These are phyloP conservation scores for Xylariaceae sp. DNA, from an alignment of 2,329 filamentous ascomycete species.

Conservation along the genomic window DNA sequence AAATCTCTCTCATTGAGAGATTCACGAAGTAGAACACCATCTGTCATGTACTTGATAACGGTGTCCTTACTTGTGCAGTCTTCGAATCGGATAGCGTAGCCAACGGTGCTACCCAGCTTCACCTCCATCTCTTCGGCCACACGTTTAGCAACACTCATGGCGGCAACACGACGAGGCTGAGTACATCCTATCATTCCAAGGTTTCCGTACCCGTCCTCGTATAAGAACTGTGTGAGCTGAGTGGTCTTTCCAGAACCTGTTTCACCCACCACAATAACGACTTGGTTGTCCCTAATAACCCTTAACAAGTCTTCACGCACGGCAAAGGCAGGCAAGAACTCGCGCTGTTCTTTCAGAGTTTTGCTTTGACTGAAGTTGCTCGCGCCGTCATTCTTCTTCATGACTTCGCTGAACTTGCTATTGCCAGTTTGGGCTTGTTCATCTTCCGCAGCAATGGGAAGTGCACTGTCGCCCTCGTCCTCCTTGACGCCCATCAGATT, in stretches of 20 bases:
- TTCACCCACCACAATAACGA: constrained; percentile 93
- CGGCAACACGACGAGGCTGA: constrained; percentile 90
- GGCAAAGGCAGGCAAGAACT: constrained; percentile 91
- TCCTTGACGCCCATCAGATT: constrained; percentile 96
- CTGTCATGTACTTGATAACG: constrained; percentile 98
- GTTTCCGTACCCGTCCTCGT: constrained; percentile 90
- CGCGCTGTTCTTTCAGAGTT: constrained; percentile 80
- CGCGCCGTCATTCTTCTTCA: constrained; percentile 81
- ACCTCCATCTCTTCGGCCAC: constrained; percentile 99
- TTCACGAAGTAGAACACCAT: constrained; percentile 88
- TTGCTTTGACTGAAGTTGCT: constrained; percentile 94
- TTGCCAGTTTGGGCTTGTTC: constrained; percentile 56
- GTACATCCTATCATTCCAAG: constrained; percentile 92
- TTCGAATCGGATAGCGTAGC: constrained; percentile 97
- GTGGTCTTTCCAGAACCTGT: constrained; percentile 98
- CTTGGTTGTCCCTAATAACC: constrained; percentile 94
- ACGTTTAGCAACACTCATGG: constrained; percentile 98
- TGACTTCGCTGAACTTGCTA: constrained; percentile 81
- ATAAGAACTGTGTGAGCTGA: constrained; percentile 90
- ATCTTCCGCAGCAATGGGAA: constrained; percentile 68
- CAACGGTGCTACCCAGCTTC: constrained; percentile 77
- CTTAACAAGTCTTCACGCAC: constrained; percentile 88
- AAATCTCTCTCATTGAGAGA: constrained; percentile 88
- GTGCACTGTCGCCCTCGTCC: constrained; percentile 83
- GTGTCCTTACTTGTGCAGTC: constrained; percentile 96